phyloP scores from a whole-genome alignment of 257 asterid genomes.

The Penstemon davidsonii region DNA sequence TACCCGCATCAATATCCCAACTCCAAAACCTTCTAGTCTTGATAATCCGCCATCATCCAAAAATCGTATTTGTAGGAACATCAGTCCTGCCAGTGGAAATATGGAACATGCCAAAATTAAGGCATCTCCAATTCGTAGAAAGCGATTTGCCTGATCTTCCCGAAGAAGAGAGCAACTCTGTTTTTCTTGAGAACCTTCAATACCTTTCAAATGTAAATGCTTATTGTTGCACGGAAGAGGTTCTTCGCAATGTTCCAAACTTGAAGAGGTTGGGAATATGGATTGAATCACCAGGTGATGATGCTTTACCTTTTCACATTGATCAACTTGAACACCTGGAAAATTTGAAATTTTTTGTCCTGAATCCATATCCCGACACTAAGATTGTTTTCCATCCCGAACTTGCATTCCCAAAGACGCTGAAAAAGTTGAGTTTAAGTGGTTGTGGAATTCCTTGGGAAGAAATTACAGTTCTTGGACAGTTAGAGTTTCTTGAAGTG shows the following conservation, averaged over 20 bases:
- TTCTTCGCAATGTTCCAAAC: slow-evolving; percentile 36
- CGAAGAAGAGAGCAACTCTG: background rate
- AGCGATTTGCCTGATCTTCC: slow-evolving; percentile 27
- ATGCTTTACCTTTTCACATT: background rate
- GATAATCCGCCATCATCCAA: slow-evolving; percentile 34
- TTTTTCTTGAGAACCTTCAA: slow-evolving; percentile 33
- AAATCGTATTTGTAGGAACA: slow-evolving; percentile 30
- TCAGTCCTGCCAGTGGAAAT: slow-evolving; percentile 37
- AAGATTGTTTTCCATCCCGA: slow-evolving; percentile 14
- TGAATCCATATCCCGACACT: slow-evolving; percentile 25
- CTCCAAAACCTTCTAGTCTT: slow-evolving; percentile 32
- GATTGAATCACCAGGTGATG: background rate
- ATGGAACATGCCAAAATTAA: slow-evolving; percentile 41
- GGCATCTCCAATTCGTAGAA: slow-evolving; percentile 39
- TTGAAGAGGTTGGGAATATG: slow-evolving; percentile 36
- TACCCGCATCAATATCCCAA: background rate
- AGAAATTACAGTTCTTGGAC: slow-evolving; percentile 16
- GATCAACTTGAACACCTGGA: slow-evolving; percentile 30
- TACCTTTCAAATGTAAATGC: slow-evolving; percentile 27
- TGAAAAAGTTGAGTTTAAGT: slow-evolving; percentile 25
- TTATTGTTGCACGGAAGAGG: slow-evolving; percentile 28
- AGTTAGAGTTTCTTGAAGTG: slow-evolving; percentile 21
- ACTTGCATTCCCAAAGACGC: slow-evolving; percentile 14
- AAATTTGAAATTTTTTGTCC: slow-evolving; percentile 30
- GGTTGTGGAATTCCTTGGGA: slow-evolving; percentile 34